Evolutionary conservation across 176 grass and related monocot species (phyloP).

Genomic region (Triticum urartu): DNA sequence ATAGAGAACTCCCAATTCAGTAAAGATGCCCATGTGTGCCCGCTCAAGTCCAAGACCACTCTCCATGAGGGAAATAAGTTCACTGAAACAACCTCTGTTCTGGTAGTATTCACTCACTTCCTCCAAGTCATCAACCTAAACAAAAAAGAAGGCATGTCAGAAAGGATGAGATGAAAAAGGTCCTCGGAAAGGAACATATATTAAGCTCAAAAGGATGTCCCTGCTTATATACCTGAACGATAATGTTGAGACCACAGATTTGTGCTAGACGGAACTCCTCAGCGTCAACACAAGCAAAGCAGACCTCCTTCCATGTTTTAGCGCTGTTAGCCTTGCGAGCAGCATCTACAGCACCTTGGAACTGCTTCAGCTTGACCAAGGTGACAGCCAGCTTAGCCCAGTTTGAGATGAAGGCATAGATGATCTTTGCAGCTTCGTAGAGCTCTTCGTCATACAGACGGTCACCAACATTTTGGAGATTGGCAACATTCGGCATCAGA

Average conservation of each 20-base stretch:
- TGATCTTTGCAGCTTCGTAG: conserved; percentile 99
- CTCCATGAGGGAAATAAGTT: conserved; percentile 98
- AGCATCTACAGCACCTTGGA: conserved; percentile 98
- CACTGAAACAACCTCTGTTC: conserved; percentile 95
- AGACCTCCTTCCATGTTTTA: conserved; percentile 97
- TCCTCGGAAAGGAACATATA: background rate
- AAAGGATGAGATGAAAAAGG: background rate
- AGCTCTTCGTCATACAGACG: conserved; percentile 87
- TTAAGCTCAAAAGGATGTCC: background rate
- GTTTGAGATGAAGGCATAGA: conserved; percentile 98
- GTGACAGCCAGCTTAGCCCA: conserved; percentile 96
- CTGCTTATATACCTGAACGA: conserved; percentile 69
- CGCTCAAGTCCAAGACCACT: conserved; percentile 91
- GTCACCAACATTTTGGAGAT: conserved; percentile 95
- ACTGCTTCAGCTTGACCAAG: conserved; percentile 88
- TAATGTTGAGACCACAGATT: conserved; percentile 96
- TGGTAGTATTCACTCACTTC: conserved; percentile 97
- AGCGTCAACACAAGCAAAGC: conserved; percentile 96
- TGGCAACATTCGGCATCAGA: conserved; percentile 98
- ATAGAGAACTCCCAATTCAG: conserved; percentile 89
- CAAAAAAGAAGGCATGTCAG: conserved; percentile 26
- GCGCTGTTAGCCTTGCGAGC: conserved; percentile 95
- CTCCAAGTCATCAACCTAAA: conserved; percentile 97
- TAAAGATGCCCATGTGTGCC: conserved; percentile 98
- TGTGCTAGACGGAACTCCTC: conserved; percentile 96